Base-by-base conservation (phyloP, 495 filamentous ascomycete species). In the Lepidopterella palustris region DNA sequence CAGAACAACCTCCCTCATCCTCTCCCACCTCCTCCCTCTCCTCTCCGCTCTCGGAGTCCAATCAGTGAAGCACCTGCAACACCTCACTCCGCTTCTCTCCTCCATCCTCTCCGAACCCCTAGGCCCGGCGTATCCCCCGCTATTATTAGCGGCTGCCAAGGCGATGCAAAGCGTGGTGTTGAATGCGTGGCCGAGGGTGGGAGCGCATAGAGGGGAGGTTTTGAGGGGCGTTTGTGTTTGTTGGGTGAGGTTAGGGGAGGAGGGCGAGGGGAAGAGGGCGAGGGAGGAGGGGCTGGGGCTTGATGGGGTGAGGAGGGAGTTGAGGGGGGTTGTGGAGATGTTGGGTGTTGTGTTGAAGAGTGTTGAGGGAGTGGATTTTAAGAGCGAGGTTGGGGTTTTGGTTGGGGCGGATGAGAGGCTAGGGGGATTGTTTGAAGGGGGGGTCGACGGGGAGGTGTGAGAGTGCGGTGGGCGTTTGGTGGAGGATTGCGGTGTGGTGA, bases 101-200 rank as follows among this genome's bases (percentile, higher is more conserved):
- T 72, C 72, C 35, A 82, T 87, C 8, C 72, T 97, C 20, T 71
- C 78, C 0, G 84, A 87, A 53, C 88, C 90, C 0, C 89, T 96
- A 62, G 84, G 80, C 1, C 78, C 78, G 0, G 78, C 80, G 2
- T 71, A 82, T 50, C 78, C 80, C 0, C 71, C 76, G 2, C 72
- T 88, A 0, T 73, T 95, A 0, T 45, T 74, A 1, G 73, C 79
- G 0, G 81, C 85, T 1, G 68, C 80, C 5, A 64, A 74, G 8
- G 74, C 83, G 0, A 56, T 90, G 26, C 78, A 85, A 50, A 72
- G 72, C 0, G 74, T 88, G 11, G 72, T 96, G n/a, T 60, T 80
- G 23, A 85, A 78, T 45, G 82, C 80, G n/a, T 92, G 93, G 83
- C 84, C 88, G 10, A 77, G 90, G 0, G 72, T 96, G 18, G 77